phyloP scores from a whole-genome alignment of 2,329 filamentous ascomycete genomes.

The Paraphaeosphaeria minitans region DNA sequence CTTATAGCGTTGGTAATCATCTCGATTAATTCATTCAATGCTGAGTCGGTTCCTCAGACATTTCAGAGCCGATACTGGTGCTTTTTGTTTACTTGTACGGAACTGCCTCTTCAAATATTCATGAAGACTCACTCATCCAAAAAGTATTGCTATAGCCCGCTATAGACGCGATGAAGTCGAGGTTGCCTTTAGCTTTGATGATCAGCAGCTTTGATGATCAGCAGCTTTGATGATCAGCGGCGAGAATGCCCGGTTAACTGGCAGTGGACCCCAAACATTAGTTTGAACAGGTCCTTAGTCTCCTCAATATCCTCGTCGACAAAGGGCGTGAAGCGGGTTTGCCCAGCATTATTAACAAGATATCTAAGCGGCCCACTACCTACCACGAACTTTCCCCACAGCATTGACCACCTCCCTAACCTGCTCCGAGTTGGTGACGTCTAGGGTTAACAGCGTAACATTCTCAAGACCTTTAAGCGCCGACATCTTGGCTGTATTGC shows the following conservation, averaged over 20 bases:
- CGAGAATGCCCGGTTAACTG: slow-evolving; percentile 9
- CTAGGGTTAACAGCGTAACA: slow-evolving; percentile 26
- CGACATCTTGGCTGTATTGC: slow-evolving; percentile 41
- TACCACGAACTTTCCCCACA: slow-evolving; percentile 8
- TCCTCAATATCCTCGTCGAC: slow-evolving; percentile 27
- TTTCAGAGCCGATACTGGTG: not conserved
- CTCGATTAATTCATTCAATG: slow-evolving; percentile 43
- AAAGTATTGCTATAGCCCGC: slow-evolving; percentile 9
- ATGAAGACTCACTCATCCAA: slow-evolving; percentile 3
- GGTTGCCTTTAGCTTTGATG: slow-evolving; percentile 7
- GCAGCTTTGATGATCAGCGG: slow-evolving; percentile 10
- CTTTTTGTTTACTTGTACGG: not conserved
- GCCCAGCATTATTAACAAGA: slow-evolving; percentile 53
- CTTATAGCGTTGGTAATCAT: slow-evolving; percentile 26
- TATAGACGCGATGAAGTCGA: slow-evolving; percentile 11
- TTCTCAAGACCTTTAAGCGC: slow-evolving; percentile 8
- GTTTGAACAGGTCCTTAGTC: slow-evolving; percentile 25
- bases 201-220: no score
- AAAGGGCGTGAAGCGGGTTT: slow-evolving; percentile 39
- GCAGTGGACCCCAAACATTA: slow-evolving; percentile 33
- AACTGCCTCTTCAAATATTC: not conserved
- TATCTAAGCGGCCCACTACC: no score
- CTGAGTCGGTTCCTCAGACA: slow-evolving; percentile 27
- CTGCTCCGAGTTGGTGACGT: slow-evolving; percentile 10
- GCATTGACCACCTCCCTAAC: slow-evolving; percentile 7